Evolutionary conservation across 108 stramenopile genomes (phyloP), one percentile per base, ranked within the genome.

Genomic region (Cafeteria roenbergensis): DNA sequence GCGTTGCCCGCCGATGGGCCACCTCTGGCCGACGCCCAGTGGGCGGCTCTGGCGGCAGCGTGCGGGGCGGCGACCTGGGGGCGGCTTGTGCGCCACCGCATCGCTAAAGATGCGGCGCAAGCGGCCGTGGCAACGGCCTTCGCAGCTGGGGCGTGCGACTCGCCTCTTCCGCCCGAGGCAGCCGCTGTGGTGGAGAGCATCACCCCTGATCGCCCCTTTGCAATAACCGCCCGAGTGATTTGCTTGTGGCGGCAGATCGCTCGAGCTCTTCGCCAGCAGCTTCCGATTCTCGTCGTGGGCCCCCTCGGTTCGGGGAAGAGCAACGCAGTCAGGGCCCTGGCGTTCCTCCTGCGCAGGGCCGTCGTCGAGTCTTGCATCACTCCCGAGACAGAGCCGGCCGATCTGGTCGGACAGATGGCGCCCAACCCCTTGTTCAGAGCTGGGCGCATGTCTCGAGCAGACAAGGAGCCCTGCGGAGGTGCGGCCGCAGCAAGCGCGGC

Each of bases 231-330:
- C 27, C 63, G 63, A 6, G n/a, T 63, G 27, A 0, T 3, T n/a
- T 37, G 63, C 0, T 25, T 63, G 0, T 37, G 37, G 20, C 21
- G 21, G 9, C 3, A n/a, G 20, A 12, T 37, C 3, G 3, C 9
- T 50, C n/a, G 37, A 21, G 63, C 63, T 25, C 63, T 63, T 29
- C 42, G 0, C 53, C 6, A 6, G 3, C 63, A 63, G 42, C 22
- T 63, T 3, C 63, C 63, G 0, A 25, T 63, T 20, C 63, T 63
- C 63, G 20, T 63, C 25, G 63, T 63, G 6, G 63, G 63, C 20
- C 42, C 37, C 0, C 26, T n/a, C 48, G 63, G 63, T 0, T n/a
- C 42, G 14, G 63, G 63, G 26, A 63, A 63, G n/a, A 63, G 24
- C 31, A 29, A 1, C 26, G 48, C 48, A 29, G 9, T 63, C 4